Percentiles rank a stretch among this genome's conserved stretches.
phyloP scores from a whole-genome alignment of 2,329 filamentous ascomycete genomes.

The Emergomyces pasteurianus region DNA sequence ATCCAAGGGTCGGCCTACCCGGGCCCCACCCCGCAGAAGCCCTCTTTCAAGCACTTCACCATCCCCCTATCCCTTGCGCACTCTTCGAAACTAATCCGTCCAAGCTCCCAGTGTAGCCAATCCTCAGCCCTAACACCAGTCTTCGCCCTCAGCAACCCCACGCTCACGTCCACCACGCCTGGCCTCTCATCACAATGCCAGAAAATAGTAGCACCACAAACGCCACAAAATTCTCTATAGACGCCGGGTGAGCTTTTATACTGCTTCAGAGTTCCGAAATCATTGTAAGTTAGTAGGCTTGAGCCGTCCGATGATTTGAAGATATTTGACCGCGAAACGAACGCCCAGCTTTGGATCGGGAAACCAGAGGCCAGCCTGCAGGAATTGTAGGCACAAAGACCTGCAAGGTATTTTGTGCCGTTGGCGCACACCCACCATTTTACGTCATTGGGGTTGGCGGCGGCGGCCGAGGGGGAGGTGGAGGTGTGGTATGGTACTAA shows the following conservation, averaged over 20 bases:
- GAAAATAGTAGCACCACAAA: constrained; percentile 54
- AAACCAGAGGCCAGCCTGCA: constrained; percentile 51
- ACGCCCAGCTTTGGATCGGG: constrained; percentile 55
- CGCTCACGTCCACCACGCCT: constrained; percentile 51
- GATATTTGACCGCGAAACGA: constrained; percentile 50
- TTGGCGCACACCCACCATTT: constrained; percentile 49
- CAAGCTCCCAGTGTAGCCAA: constrained; percentile 52
- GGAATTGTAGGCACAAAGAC: constrained; percentile 49
- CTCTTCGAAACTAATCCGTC: constrained; percentile 48
- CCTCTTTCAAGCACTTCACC: constrained; percentile 17
- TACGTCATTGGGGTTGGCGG: constrained; percentile 35
- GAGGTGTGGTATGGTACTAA: constrained; percentile 36
- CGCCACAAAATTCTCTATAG: constrained; percentile 48
- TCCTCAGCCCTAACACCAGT: constrained; percentile 44
- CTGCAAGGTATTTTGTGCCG: constrained; percentile 44
- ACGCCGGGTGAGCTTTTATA: constrained; percentile 45
- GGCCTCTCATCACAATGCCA: constrained; percentile 45
- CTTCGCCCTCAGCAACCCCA: constrained; percentile 42
- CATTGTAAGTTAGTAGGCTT: constrained; percentile 24
- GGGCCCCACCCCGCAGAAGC: constrained; percentile 10
- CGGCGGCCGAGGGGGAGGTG: constrained; percentile 9
- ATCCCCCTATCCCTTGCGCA: constrained; percentile 32
- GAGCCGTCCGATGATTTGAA: constrained; percentile 26
- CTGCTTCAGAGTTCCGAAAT: constrained; percentile 35
- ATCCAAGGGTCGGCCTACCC: neutral